Evolutionary conservation across 192 early-diverging fungal species (phyloP), one percentile per base, ranked within the genome.

Genomic region (Entophlyctis luteolus): DNA sequence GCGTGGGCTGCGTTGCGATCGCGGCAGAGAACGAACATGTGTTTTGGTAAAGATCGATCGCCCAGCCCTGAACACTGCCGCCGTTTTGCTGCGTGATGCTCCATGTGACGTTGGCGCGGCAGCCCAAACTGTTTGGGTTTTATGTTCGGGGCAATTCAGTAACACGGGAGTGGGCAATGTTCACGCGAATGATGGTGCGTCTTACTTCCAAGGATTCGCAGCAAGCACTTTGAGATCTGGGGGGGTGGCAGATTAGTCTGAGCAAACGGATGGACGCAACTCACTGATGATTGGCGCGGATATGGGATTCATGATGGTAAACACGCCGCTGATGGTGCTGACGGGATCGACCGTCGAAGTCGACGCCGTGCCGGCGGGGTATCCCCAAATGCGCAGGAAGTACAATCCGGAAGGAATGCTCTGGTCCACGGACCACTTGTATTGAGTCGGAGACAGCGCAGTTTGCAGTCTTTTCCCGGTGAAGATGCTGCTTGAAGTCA

Each of bases 61-160:
- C 31, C 60, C 60, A 63, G 27, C 60, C 60, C 4, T 33, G 48
- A 22, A 33, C 28, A 60, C 10, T 10, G 31, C n/a, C 33, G 5
- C 12, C 33, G 18, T 6, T 18, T 25, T 8, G 18, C 8, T 16
- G 25, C 14, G 60, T 63, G 2, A 49, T 25, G 48, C 6, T 34
- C 60, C 60, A 63, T 5, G 60, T 63, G 10, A 63, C 48, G 31
- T 63, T 63, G 12, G 60, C 60, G 6, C 28, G 18, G 42, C 60
- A 63, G 1, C 60, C 60, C 4, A n/a, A 12, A 33, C 47, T 59
- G 37, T 59, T 25, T n/a, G n/a, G n/a, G n/a, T n/a, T n/a, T n/a
- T n/a, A n/a, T n/a, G 1, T 3, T 34, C n/a, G 23, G 33, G 2
- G n/a, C 6, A 12, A 34, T 16, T 45, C 14, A 45, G 42, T 45